A percentile compares a stretch with the other conserved stretches of the same genome.
Conservation (phyloP, 306 rosid species). For the Fagus sylvatica region DNA sequence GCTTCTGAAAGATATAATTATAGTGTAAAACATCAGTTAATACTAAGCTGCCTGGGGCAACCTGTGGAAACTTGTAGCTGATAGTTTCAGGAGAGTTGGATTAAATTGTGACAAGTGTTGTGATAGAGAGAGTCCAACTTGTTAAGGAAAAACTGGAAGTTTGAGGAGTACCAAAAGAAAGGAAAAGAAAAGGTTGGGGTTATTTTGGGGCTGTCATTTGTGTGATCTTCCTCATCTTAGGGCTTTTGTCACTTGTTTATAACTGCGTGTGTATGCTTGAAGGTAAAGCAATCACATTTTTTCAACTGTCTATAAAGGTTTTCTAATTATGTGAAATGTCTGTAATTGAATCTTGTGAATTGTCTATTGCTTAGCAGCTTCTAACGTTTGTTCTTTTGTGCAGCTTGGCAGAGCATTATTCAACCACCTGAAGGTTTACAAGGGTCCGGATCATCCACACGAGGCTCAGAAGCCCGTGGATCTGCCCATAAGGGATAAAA, state of each 20-base stretch:
- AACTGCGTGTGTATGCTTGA: background rate
- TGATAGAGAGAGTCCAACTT: too few relatives aligned
- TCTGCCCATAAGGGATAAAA: slow-evolving; percentile 84
- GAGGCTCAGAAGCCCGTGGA: slow-evolving; percentile 81
- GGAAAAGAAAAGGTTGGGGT: background rate
- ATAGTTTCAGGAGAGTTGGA: too few relatives aligned
- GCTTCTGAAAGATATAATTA: too few relatives aligned
- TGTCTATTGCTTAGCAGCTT: background rate
- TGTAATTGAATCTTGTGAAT: background rate
- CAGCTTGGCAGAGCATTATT: slow-evolving; percentile 96
- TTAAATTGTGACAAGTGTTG: too few relatives aligned
- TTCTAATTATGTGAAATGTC: background rate
- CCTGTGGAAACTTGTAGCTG: too few relatives aligned
- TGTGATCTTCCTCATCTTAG: background rate
- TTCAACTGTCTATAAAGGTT: background rate
- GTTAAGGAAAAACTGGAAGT: too few relatives aligned
- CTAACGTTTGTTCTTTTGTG: slow-evolving; percentile 21
- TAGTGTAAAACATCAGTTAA: too few relatives aligned
- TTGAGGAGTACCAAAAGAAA: background rate
- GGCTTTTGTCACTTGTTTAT: too few relatives aligned
- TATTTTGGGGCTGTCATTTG: background rate
- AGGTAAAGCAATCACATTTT: background rate
- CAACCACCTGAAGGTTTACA: slow-evolving; percentile 90
- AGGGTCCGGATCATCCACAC: slow-evolving; percentile 90
- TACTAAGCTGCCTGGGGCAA: too few relatives aligned